Conservation (phyloP, 805 yeast genomes). For the Candida ovalis region DNA sequence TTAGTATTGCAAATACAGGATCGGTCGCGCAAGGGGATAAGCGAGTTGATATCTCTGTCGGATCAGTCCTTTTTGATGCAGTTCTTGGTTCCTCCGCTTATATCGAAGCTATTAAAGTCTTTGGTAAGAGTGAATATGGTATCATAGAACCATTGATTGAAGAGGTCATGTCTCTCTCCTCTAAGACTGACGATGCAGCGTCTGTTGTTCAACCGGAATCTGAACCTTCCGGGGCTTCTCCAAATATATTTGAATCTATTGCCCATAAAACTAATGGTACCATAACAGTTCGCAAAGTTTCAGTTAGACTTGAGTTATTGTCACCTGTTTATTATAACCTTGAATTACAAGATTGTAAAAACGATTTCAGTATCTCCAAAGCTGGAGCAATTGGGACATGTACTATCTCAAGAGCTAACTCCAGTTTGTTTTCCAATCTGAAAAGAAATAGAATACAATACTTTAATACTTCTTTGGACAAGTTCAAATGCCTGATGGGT, state of each 20-base stretch:
- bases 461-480: constrained; percentile 5
- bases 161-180: background rate
- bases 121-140: constrained; percentile 23
- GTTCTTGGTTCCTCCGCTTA: constrained; percentile 22
- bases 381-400: constrained; percentile 7
- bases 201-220: background rate
- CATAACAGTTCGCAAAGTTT: constrained; percentile 7
- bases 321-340: constrained; percentile 18
- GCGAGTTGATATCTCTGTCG: constrained; percentile 13
- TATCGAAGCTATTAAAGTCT: constrained; percentile 15
- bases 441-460: constrained; percentile 7
- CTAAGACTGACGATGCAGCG: background rate
- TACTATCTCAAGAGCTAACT: constrained; percentile 6
- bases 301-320: constrained; percentile 10
- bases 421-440: constrained; percentile 7
- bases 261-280: constrained; percentile 4
- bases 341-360: constrained; percentile 10
- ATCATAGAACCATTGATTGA: constrained; percentile 18
- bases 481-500: constrained; percentile 6
- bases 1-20: constrained; percentile 21
- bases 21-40: constrained; percentile 21
- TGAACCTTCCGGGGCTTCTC: background rate
- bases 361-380: constrained; percentile 10
- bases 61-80: constrained; percentile 12
- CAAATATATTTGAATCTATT: constrained; percentile 2